Conservation (phyloP, 352 stramenopile species). For the Globisporangium cylindrosporum region DNA sequence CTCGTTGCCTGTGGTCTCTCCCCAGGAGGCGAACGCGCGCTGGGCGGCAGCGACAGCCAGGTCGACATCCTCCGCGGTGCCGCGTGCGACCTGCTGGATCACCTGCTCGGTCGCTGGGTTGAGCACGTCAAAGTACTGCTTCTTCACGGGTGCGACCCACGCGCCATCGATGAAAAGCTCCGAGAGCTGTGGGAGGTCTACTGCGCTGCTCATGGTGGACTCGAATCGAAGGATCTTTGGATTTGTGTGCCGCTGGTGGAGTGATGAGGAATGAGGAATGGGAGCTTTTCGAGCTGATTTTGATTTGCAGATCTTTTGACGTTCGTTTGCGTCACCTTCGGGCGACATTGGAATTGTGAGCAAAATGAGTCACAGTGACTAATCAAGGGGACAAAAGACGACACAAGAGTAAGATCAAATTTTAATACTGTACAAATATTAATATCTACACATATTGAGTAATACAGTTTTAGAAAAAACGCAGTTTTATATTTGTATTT, state of each 20-base stretch:
- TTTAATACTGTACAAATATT: too few species aligned
- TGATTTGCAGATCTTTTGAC: not conserved
- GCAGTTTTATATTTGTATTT: too few species aligned
- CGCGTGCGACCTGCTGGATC: slow-evolving; percentile 47
- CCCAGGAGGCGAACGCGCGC: slow-evolving; percentile 43
- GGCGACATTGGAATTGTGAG: too few species aligned
- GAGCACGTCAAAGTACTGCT: slow-evolving; percentile 56
- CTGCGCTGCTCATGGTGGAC: slow-evolving; percentile 1
- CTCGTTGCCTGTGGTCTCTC: slow-evolving; percentile 39
- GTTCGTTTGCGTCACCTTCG: too few species aligned
- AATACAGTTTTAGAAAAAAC: too few species aligned
- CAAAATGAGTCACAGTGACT: too few species aligned
- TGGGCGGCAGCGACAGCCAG: slow-evolving; percentile 44
- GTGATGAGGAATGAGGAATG: not conserved
- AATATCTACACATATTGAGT: too few species aligned
- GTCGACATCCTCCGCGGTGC: slow-evolving; percentile 44
- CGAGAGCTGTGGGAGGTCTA: slow-evolving; percentile 30
- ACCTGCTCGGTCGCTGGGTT: slow-evolving; percentile 53
- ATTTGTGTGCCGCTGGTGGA: not conserved
- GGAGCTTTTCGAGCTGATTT: not conserved
- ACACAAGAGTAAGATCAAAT: too few species aligned
- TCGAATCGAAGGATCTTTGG: not conserved
- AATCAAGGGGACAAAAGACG: too few species aligned
- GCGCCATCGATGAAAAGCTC: slow-evolving; percentile 65
- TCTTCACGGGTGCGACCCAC: slow-evolving; percentile 40